Base-by-base conservation (phyloP, 1,284 basidiomycete species). In the Tilletia setariae region DNA sequence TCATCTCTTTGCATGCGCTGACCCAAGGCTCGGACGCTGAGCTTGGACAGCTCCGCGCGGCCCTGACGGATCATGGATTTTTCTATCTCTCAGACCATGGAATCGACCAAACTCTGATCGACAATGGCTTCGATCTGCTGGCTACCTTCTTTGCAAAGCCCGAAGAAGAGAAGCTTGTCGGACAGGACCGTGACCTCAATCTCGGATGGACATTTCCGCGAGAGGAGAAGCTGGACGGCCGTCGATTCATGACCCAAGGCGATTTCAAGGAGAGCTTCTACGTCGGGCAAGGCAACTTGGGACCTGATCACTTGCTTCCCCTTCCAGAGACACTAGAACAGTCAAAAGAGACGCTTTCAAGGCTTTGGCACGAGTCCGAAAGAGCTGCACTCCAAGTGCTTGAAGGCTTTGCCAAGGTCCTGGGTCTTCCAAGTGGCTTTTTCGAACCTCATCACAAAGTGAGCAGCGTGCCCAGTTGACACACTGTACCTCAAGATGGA, bases 231-330 rank as follows among this genome's bases (percentile, higher is more conserved):
- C 67, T 75, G 15, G 75, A 76, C 40, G 66, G 72, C 2, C 66
- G n/a, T 32, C 56, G 42, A 28, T 67, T 64, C 61, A 71, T 42
- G 11, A 64, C 61, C 3, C 69, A 56, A 25, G 76, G 75, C n/a
- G 77, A 79, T 63, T 68, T 79, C 2, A 79, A 79, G 63, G 76
- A 79, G 67, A 75, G 73, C 40, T 79, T 79, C 62, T 76, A 78
- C 64, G 67, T 79, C 21, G 71, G 72, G 4, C 28, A 40, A 35
- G 8, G 8, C 1, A 40, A 40, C 35, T 40, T 40, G 35, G 35
- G 6, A 40, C 11, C 35, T 11, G 35, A 40, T 11, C 35, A 4
- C 35, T 11, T 40, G 6, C 35, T 40, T 40, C 35, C 35, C 11
- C 64, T 79, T 28, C 77, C 77, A 25, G 65, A 66, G 15, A 63